Base-by-base conservation (phyloP, 352 stramenopile genomes). In the Globisporangium canariense region DNA sequence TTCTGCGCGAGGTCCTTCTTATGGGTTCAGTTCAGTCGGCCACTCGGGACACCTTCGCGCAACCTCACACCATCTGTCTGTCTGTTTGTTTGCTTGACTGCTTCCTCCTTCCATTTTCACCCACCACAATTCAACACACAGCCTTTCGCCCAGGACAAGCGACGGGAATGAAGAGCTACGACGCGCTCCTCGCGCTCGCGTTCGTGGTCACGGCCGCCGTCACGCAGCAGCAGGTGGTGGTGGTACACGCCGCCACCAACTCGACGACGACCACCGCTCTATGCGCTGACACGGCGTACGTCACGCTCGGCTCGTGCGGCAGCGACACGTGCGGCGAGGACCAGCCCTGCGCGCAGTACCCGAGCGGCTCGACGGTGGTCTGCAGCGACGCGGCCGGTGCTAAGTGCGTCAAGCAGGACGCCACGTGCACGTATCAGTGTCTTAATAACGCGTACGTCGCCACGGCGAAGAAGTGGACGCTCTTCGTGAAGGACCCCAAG, bases 381-480 rank as follows among this genome's bases (percentile, higher is more conserved):
- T 93, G 84, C 68, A 87, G 63, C 63, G 67, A 77, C 7, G 69
- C 65, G 22, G 75, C 74, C 18, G 70, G 77, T 45, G 88, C 89
- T 62, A 70, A 73, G 13, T 93, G 84, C 62, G 53, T 69, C n/a
- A 38, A 40, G 22, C 59, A 88, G 59, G 73, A 69, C 46, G 67
- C 73, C 10, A 60, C 61, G 2, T 93, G 84, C 74, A 81, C 75
- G 46, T 91, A 78, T 69, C 84, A 93, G 70, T 93, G 84, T 62
- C 71, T 93, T 4, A 36, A 47, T 18, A 54, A 73, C 11, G 68
- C 79, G 7, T 93, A 83, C 74, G 87, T 86, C 60, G 58, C 69
- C 5, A 41, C 68, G 4, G n/a, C 51, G 20, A 60, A 59, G 32
- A 86, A 87, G 62, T 83, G 79, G 62, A 91, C 76, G 52, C 70